Percentiles rank a stretch among this genome's conserved stretches.
Evolutionary conservation across 2,329 filamentous ascomycete genomes (phyloP).

Genomic region (Alternaria metachromatica): DNA sequence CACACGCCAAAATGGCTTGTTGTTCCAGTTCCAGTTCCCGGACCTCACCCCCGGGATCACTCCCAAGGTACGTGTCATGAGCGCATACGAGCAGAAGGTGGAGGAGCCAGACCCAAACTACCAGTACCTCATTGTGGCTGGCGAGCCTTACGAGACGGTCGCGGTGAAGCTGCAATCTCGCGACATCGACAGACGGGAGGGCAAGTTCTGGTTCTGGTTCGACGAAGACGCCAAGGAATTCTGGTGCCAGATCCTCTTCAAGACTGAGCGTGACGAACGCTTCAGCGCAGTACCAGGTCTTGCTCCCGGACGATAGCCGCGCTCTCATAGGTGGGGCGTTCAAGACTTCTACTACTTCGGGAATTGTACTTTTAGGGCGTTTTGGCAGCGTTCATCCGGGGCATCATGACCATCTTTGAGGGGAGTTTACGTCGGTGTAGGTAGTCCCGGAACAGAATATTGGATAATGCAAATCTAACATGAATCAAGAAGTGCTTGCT

Average conservation of each 20-base stretch:
- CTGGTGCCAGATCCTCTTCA: slow-evolving; percentile 97
- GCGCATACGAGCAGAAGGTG: slow-evolving; percentile 92
- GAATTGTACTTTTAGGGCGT: slow-evolving; percentile 3
- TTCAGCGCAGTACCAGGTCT: slow-evolving; percentile 73
- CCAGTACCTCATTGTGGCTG: slow-evolving; percentile 93
- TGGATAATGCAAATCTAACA: slow-evolving; percentile 22
- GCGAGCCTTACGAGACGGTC: slow-evolving; percentile 97
- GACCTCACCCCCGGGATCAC: slow-evolving; percentile 78
- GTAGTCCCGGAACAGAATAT: slow-evolving; percentile 23
- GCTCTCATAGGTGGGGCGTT: neutral
- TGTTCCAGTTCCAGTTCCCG: slow-evolving; percentile 97
- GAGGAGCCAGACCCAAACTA: slow-evolving; percentile 91
- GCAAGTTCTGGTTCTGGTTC: slow-evolving; percentile 91
- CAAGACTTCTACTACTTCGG: neutral
- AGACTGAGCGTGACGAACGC: slow-evolving; percentile 95
- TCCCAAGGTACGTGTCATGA: slow-evolving; percentile 95
- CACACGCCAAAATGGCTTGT: slow-evolving; percentile 83
- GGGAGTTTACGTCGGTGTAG: slow-evolving; percentile 21
- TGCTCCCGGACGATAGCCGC: slow-evolving; percentile 53
- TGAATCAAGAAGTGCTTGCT: slow-evolving; percentile 2
- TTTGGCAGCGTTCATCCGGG: slow-evolving; percentile 18
- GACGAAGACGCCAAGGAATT: slow-evolving; percentile 96
- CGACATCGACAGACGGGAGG: slow-evolving; percentile 89
- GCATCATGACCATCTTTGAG: neutral
- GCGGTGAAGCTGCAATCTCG: slow-evolving; percentile 93